phyloP scores from a whole-genome alignment of 2,329 filamentous ascomycete genomes.

The Didymella exigua region DNA sequence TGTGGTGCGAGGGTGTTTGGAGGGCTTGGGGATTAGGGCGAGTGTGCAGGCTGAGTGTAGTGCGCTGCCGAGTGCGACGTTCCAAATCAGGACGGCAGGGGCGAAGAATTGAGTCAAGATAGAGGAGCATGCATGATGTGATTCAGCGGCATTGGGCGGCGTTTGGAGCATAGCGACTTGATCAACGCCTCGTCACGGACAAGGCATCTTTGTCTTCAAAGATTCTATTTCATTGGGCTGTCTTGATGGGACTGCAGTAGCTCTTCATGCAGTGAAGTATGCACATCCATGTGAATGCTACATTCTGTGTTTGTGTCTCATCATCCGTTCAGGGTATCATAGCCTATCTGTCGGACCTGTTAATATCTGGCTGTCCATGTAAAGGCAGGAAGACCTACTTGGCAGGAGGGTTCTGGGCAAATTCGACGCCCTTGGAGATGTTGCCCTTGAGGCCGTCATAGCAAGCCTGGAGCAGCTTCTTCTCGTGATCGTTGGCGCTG shows the following conservation, averaged over 20 bases:
- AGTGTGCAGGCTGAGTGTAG: conserved; percentile 89
- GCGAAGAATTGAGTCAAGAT: conserved; percentile 62
- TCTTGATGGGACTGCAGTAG: conserved; percentile 14
- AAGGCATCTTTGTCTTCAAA: conserved; percentile 11
- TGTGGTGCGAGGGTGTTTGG: conserved; percentile 86
- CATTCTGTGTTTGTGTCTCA: conserved; percentile 20
- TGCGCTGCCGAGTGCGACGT: conserved; percentile 86
- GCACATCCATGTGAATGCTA: conserved; percentile 9
- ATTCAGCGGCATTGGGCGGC: conserved; percentile 42
- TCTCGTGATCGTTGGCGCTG: conserved; percentile 82
- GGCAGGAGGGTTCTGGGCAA: conserved; percentile 78
- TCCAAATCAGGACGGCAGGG: conserved; percentile 88
- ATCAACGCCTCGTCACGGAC: background rate
- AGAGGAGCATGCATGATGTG: background rate
- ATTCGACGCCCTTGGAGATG: conserved; percentile 91
- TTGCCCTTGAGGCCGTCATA: conserved; percentile 85
- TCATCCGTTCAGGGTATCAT: conserved; percentile 20
- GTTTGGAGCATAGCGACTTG: conserved; percentile 22
- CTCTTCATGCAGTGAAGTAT: conserved; percentile 7
- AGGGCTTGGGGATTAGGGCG: conserved; percentile 87
- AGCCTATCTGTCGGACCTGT: conserved; percentile 22
- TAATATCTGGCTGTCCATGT: background rate
- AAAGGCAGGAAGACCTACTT: conserved; percentile 35
- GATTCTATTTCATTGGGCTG: conserved; percentile 6
- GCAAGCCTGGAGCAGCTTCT: conserved; percentile 78